Conservation (phyloP, 2,329 filamentous ascomycete species). For the Drechslerella coelobrocha region DNA sequence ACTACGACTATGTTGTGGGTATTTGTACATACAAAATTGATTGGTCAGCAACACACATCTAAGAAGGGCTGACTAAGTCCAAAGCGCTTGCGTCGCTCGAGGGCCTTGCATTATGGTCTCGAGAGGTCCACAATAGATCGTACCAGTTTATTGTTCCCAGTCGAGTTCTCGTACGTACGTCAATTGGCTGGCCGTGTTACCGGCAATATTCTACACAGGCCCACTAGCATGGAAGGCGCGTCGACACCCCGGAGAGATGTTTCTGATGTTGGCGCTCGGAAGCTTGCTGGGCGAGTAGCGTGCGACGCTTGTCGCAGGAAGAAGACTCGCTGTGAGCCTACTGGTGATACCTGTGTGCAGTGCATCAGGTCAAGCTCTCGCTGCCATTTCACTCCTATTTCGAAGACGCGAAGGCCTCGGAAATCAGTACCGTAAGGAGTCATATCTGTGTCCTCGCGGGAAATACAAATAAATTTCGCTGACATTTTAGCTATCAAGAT, state of each 20-base stretch:
- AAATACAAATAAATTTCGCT: background rate
- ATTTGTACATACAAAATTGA: background rate
- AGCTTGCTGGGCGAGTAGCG: conserved; percentile 73
- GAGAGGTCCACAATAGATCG: too few relatives aligned
- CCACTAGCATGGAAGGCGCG: background rate
- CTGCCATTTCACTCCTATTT: background rate
- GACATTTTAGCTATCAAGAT: background rate
- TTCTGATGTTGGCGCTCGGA: conserved; percentile 60
- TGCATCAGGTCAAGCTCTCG: background rate
- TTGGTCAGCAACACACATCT: background rate
- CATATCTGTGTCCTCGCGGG: background rate
- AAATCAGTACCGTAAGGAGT: background rate
- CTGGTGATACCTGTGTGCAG: background rate
- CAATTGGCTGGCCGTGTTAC: too few relatives aligned
- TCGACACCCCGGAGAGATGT: background rate
- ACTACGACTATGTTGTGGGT: background rate
- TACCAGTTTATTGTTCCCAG: too few relatives aligned
- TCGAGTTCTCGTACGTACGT: too few relatives aligned
- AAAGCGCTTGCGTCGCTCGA: too few relatives aligned
- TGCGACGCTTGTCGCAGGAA: conserved; percentile 69
- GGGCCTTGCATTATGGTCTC: too few relatives aligned
- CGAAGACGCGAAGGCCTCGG: background rate
- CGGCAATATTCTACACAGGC: too few relatives aligned
- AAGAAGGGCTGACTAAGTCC: too few relatives aligned
- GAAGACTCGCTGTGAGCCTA: conserved; percentile 70